phyloP scores from a whole-genome alignment of 2,329 filamentous ascomycete species.

The Monosporascus ibericus region DNA sequence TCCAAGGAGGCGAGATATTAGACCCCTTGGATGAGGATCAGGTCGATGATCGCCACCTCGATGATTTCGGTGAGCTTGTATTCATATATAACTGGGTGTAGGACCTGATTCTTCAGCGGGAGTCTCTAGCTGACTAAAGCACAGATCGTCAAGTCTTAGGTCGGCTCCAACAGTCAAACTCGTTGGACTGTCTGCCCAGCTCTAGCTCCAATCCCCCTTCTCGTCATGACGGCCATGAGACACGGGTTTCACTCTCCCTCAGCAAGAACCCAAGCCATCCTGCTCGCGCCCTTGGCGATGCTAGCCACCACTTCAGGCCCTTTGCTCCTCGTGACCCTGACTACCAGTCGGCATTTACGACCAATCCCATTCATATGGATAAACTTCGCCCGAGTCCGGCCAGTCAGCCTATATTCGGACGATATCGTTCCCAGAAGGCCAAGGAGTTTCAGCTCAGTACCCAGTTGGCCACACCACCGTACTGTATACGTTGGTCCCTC shows the following conservation, averaged over 20 bases:
- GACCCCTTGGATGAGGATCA: not conserved
- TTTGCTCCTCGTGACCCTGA: constrained; percentile 10
- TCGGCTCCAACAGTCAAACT: constrained; percentile 2
- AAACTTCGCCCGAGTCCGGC: constrained; percentile 9
- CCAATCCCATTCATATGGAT: constrained; percentile 3
- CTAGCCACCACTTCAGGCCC: constrained; percentile 25
- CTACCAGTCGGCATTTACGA: constrained; percentile 12
- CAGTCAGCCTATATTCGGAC: constrained; percentile 7
- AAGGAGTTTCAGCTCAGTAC: constrained; percentile 11
- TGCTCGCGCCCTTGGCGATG: constrained; percentile 22
- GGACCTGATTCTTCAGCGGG: not conserved
- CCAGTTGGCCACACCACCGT: constrained; percentile 15
- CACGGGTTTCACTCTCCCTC: constrained; percentile 16
- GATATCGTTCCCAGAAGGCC: constrained; percentile 9
- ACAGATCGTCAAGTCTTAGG: constrained; percentile 22
- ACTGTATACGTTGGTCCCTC: constrained; percentile 14
- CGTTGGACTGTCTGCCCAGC: not conserved
- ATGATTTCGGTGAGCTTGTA: constrained; percentile 22
- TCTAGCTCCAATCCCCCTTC: not conserved
- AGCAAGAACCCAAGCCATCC: constrained; percentile 6
- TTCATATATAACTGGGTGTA: not conserved
- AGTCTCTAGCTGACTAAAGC: not conserved
- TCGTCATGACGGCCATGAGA: constrained; percentile 1
- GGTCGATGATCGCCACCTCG: constrained; percentile 11
- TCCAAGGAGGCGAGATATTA: not conserved